These are phyloP conservation scores for Schizopora paradoxa DNA, from an alignment of 1,284 basidiomycete species.

Conservation along the genomic window DNA sequence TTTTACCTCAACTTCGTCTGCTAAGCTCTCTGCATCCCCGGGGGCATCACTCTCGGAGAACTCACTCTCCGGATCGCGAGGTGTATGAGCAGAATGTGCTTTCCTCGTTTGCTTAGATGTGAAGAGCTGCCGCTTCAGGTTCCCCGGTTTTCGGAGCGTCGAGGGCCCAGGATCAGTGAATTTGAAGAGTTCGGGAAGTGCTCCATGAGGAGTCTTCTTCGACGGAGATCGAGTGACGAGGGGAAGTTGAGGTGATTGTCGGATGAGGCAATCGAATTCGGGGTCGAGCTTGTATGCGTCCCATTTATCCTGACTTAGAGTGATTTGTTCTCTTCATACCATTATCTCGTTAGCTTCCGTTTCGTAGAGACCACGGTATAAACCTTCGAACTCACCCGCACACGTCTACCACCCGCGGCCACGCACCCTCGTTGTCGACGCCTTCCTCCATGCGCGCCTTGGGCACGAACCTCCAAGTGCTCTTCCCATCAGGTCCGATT, in stretches of 20 bases:
- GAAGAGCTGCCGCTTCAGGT: neutral
- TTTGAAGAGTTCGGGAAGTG: conserved; percentile 7
- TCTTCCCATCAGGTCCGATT: conserved; percentile 43
- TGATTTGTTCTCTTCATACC: conserved; percentile 39
- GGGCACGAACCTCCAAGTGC: conserved; percentile 71
- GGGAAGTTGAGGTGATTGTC: conserved; percentile 37
- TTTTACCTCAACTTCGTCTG: too few species aligned
- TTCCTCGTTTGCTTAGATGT: too few species aligned
- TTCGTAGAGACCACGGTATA: neutral
- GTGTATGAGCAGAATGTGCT: too few species aligned
- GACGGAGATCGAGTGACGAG: conserved; percentile 34
- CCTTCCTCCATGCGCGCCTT: conserved; percentile 52
- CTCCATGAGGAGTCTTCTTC: too few species aligned
- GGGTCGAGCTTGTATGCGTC: conserved; percentile 77
- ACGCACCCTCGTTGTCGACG: conserved; percentile 56
- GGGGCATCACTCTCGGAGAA: too few species aligned
- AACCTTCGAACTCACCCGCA: conserved; percentile 51
- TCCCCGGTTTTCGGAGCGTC: neutral
- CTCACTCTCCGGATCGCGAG: too few species aligned
- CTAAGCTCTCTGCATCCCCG: too few species aligned
- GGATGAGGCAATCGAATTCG: conserved; percentile 57
- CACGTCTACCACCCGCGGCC: conserved; percentile 60
- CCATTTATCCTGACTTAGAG: conserved; percentile 70
- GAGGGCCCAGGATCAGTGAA: conserved; percentile 8
- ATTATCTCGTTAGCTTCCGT: neutral